Evolutionary conservation across 2,329 filamentous ascomycete genomes (phyloP).

Genomic region (Diaporthe helianthi): DNA sequence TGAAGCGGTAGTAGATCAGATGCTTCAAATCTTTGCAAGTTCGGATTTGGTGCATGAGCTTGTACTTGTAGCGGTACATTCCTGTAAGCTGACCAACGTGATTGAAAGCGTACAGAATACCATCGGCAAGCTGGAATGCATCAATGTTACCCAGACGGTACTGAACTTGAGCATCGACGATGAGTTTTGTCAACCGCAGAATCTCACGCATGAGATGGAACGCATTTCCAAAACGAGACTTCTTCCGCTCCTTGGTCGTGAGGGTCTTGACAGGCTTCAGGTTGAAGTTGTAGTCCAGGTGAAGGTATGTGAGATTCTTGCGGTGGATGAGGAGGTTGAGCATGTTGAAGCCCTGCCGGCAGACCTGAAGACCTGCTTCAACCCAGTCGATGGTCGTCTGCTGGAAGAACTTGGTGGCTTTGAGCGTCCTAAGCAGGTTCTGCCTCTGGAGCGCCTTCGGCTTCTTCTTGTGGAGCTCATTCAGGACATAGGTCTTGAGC

Average conservation of each 20-base stretch:
- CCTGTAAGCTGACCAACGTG: conserved; percentile 97
- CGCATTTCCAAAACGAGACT: conserved; percentile 97
- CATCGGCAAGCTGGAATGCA: conserved; percentile 97
- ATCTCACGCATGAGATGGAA: conserved; percentile 99
- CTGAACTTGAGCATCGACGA: conserved; percentile 97
- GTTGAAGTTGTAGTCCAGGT: conserved; percentile 99
- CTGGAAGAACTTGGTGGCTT: conserved; percentile 99
- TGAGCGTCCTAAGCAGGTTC: conserved; percentile 85
- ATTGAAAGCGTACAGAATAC: conserved; percentile 99
- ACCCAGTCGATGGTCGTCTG: conserved; percentile 99
- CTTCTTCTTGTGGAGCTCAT: conserved; percentile 94
- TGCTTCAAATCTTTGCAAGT: conserved; percentile 99
- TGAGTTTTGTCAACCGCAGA: conserved; percentile 91
- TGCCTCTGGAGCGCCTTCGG: conserved; percentile 97
- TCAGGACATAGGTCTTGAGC: conserved; percentile 93
- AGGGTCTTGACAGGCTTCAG: conserved; percentile 98
- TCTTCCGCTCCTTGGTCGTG: conserved; percentile 98
- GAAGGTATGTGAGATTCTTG: conserved; percentile 97
- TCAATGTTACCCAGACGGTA: conserved; percentile 98
- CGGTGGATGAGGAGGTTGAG: conserved; percentile 95
- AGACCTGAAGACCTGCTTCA: conserved; percentile 97
- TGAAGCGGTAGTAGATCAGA: conserved; percentile 98
- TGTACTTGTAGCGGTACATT: conserved; percentile 99
- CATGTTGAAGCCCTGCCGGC: conserved; percentile 99
- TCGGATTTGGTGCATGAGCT: conserved; percentile 99